Evolutionary conservation across 768 basidiomycete genomes (phyloP).

Genomic region (Boletus coccyginus): DNA sequence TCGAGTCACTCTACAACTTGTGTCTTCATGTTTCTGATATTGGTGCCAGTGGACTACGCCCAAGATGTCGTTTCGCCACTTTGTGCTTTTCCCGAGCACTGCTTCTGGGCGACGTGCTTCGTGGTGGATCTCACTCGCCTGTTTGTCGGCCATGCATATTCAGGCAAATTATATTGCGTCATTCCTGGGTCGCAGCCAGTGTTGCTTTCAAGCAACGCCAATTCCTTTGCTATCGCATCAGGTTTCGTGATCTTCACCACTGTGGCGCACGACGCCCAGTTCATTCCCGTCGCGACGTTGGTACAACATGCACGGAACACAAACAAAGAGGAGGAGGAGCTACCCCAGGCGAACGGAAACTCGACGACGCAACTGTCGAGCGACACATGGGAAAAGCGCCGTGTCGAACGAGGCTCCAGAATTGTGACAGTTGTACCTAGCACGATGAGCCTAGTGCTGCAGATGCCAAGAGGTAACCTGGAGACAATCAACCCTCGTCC

Average conservation of each 20-base stretch:
- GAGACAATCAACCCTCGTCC: conserved; percentile 95
- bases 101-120: conserved; percentile 41
- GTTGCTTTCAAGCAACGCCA: conserved; percentile 51
- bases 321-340: conserved; percentile 4
- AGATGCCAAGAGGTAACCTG: conserved; percentile 97
- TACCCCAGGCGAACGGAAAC: conserved; percentile 28
- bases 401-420: conserved; percentile 85
- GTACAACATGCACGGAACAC: conserved; percentile 16
- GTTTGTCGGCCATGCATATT: conserved; percentile 62
- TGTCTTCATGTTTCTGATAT: conserved; percentile 10
- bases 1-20: conserved; percentile 15
- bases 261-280: conserved; percentile 74
- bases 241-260: conserved; percentile 86
- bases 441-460: conserved; percentile 84
- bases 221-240: conserved; percentile 71
- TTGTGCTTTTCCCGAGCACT: conserved; percentile 58
- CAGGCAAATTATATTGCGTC: conserved; percentile 63
- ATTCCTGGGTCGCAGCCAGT: conserved; percentile 26
- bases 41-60: conserved; percentile 11
- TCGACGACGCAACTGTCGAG: conserved; percentile 3
- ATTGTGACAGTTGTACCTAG: conserved; percentile 89
- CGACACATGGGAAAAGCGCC: conserved; percentile 63
- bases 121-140: conserved; percentile 24
- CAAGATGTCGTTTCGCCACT: conserved; percentile 23
- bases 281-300: conserved; percentile 45